Evolutionary conservation across 805 yeast genomes (phyloP), one percentile per base, ranked within the genome.

Genomic region (Scheffersomyces spartinae): DNA sequence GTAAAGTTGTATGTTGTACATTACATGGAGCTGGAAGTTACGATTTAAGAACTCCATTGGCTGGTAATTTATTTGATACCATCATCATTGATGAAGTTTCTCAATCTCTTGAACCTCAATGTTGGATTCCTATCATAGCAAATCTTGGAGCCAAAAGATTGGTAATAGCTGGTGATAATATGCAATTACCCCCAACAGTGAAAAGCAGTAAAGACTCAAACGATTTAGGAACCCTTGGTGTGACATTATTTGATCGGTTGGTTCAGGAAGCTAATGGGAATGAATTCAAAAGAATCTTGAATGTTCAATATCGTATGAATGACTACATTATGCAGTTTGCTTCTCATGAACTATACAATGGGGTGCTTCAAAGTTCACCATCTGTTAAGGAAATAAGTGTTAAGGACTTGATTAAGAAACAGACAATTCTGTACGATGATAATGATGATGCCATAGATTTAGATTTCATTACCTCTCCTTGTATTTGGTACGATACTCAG

Each of bases 41-140:
- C 38, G 85, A 79, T 25, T 49, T 85, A 7, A 58, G 68, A n/a
- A 60, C 68, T 3, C 52, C 74, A 21, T 68, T 19, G 6, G 51
- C 47, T 3, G 45, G 48, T 15, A 55, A 61, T 3, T 43, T 74
- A 8, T 83, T 88, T 42, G 83, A 82, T 35, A 73, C 94, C 0
- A 60, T 88, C 17, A 80, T 91, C 8, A 86, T 88, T 18, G 98
- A 88, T 52, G 98, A 88, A 49, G 95, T 88, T 0, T 84, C 96
- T 0, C 98, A 88, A 48, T 68, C 95, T 7, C 52, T 88, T 28
- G 95, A 88, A 42, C 94, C 96, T 1, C 94, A 88, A 37, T 85
- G 96, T 42, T 86, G 96, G 96, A 85, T 88, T 13, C 96, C 98
- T 1, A 33, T 91, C 5, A 61, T 84, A 3, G 66, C 68, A 19